Evolutionary conservation across 1,139 yeast genomes (phyloP).

Genomic region (Debaryomyces singareniensis): DNA sequence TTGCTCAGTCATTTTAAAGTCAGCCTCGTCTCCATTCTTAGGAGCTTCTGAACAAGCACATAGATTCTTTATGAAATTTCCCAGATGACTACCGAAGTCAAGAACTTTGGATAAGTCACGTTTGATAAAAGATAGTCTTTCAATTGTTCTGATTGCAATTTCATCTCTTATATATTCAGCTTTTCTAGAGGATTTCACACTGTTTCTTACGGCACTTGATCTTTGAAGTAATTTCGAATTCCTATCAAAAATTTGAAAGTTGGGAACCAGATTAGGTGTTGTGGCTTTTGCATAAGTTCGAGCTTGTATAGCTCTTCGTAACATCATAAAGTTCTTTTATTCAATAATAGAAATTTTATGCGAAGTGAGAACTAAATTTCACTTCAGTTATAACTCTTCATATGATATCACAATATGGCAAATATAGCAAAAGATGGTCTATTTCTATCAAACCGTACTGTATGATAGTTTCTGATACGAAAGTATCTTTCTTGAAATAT

Average conservation of each 20-base stretch:
- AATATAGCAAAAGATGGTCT: no score
- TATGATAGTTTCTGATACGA: no score
- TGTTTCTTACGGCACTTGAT: conserved; percentile 40
- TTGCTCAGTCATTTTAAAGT: conserved; percentile 24
- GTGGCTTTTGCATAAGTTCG: no score
- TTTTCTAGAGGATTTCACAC: conserved; percentile 42
- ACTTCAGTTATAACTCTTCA: no score
- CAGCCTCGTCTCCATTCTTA: conserved; percentile 21
- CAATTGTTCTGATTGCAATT: conserved; percentile 66
- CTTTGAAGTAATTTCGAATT: conserved; percentile 55
- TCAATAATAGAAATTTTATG: no score
- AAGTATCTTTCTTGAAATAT: no score
- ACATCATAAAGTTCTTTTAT: no score
- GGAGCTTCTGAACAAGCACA: conserved; percentile 27
- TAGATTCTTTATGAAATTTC: conserved; percentile 42
- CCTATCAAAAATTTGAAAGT: conserved; percentile 62
- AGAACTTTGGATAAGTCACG: conserved; percentile 54
- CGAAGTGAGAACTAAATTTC: no score
- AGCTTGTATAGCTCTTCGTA: no score
- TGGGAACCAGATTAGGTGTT: no score
- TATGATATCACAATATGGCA: no score
- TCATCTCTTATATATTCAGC: conserved; percentile 77
- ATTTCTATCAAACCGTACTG: no score
- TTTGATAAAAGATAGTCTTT: conserved; percentile 68
- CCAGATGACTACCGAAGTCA: conserved; percentile 73